Conservation (phyloP, 139 green algal species). For the Coccomyxa sp. region DNA sequence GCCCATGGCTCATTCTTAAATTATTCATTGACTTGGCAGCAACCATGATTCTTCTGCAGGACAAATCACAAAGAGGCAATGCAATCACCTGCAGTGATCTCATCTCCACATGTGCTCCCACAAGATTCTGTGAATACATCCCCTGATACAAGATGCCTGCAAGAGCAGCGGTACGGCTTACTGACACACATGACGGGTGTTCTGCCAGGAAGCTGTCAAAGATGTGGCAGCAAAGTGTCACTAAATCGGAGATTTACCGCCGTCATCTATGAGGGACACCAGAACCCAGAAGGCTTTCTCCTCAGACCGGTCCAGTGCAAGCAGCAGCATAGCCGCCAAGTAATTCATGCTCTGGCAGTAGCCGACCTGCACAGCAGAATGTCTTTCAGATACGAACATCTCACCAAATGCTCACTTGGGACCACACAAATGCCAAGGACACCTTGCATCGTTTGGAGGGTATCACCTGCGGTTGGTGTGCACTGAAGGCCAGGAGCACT, state of each 20-base stretch:
- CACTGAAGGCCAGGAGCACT: slow-evolving; percentile 66
- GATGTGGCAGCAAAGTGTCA: not conserved
- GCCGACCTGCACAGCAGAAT: slow-evolving; percentile 22
- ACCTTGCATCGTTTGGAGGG: not conserved
- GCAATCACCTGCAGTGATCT: slow-evolving; percentile 30
- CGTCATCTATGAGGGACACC: slow-evolving; percentile 44
- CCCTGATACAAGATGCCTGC: slow-evolving; percentile 65
- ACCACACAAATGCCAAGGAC: not conserved
- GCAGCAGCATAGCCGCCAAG: slow-evolving; percentile 70
- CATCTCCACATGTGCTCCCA: slow-evolving; percentile 80
- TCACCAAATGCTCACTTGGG: not conserved
- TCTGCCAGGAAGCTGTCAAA: not conserved
- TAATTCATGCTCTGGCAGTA: slow-evolving; percentile 81
- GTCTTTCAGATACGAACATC: not conserved
- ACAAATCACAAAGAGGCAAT: no score
- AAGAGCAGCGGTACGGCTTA: not conserved
- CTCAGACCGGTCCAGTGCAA: slow-evolving; percentile 49
- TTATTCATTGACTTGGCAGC: no score
- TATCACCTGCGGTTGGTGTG: slow-evolving; percentile 40
- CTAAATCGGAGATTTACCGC: not conserved
- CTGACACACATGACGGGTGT: not conserved
- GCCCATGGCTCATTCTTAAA: no score
- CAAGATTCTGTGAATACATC: slow-evolving; percentile 64
- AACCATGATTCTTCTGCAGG: no score
- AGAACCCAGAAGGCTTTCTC: slow-evolving; percentile 59